Conservation (phyloP, 2,329 filamentous ascomycete species). For the Atkinsonella hypoxylon region DNA sequence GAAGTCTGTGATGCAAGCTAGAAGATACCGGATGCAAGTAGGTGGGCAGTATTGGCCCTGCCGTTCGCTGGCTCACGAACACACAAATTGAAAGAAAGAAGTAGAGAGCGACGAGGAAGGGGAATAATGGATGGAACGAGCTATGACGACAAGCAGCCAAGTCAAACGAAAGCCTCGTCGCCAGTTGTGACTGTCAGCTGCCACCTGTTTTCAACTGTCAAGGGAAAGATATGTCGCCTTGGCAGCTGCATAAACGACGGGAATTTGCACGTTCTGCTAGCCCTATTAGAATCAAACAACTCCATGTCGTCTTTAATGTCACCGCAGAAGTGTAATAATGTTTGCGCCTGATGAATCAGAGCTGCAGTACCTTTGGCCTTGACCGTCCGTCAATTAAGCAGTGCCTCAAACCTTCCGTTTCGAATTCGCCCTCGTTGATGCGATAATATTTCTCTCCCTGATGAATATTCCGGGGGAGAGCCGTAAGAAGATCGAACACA, state of each 20-base stretch:
- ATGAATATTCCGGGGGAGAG: neutral
- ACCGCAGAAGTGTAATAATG: too few species aligned
- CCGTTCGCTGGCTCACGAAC: conserved; percentile 1
- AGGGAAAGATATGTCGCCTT: neutral
- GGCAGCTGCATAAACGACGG: neutral
- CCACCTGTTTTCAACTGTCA: neutral
- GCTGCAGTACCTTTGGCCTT: neutral
- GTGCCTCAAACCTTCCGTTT: neutral
- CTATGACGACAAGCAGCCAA: conserved; percentile 3
- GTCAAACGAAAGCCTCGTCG: conserved; percentile 1
- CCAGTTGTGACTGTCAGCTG: conserved; percentile 5
- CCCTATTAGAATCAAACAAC: neutral
- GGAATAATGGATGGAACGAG: conserved; percentile 1
- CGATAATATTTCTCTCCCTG: neutral
- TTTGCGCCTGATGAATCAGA: too few species aligned
- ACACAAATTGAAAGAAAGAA: conserved; percentile 7
- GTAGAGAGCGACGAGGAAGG: conserved; percentile 5
- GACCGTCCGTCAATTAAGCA: neutral
- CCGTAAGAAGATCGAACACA: neutral
- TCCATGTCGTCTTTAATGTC: neutral
- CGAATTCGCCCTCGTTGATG: neutral
- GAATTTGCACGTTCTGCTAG: too few species aligned
- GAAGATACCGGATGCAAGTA: conserved; percentile 7
- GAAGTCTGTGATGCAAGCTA: conserved; percentile 5
- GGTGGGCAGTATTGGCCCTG: conserved; percentile 6